Conservation (phyloP, 108 stramenopile genomes). For the Nannochloropsis gaditana region DNA sequence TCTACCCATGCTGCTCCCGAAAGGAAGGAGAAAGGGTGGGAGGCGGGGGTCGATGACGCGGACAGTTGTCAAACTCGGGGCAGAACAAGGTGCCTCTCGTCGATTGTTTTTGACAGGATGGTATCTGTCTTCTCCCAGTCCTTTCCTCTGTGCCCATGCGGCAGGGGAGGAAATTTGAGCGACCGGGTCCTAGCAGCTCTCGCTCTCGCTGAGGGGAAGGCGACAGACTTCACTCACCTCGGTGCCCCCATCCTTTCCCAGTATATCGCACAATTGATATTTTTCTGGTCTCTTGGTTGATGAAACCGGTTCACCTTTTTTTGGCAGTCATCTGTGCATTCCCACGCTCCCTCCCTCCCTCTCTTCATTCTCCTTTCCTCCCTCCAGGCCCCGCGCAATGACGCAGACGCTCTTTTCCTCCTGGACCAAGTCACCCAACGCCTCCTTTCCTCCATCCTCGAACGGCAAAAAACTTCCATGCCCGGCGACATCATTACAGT, state of each 20-base stretch:
- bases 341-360: not conserved
- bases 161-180: not conserved
- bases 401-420: not conserved
- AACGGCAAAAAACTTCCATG: not conserved
- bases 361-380: not conserved
- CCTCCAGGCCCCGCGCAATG: not conserved
- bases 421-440: not conserved
- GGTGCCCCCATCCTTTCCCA: too few relatives aligned
- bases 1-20: not conserved
- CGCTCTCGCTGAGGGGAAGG: too few relatives aligned
- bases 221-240: too few relatives aligned
- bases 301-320: too few relatives aligned
- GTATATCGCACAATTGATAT: too few relatives aligned
- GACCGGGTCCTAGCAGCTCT: too few relatives aligned
- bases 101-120: not conserved
- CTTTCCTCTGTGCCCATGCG: not conserved
- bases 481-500: not conserved
- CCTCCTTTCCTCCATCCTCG: not conserved
- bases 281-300: too few relatives aligned
- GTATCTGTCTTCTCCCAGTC: not conserved
- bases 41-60: not conserved
- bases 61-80: slow-evolving; percentile 4
- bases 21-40: not conserved
- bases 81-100: not conserved
- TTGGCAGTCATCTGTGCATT: not conserved